phyloP scores from a whole-genome alignment of 129 eudicot species.

The Solidago caesia region DNA sequence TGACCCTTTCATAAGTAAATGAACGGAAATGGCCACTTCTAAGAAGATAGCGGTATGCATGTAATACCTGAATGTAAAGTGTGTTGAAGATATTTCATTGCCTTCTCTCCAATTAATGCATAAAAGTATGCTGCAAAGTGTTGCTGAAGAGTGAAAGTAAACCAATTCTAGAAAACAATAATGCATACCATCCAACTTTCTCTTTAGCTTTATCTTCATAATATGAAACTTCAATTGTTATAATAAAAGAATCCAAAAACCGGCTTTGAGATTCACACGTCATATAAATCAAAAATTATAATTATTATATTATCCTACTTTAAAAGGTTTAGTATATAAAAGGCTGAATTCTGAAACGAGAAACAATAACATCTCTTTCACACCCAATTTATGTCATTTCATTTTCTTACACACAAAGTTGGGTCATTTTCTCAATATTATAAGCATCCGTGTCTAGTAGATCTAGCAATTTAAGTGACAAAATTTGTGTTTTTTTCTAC shows the following conservation, averaged over 20 bases:
- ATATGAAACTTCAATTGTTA: conserved; percentile 77
- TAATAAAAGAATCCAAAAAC: conserved; percentile 73
- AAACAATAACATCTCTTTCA: no score
- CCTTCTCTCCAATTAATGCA: conserved; percentile 75
- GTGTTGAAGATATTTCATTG: conserved; percentile 69
- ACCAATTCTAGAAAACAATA: conserved; percentile 60
- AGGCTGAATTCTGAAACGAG: no score
- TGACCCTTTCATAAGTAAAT: not conserved
- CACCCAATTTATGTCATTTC: not conserved
- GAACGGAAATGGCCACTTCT: not conserved
- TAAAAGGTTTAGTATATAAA: no score
- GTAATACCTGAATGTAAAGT: conserved; percentile 68
- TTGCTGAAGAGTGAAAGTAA: conserved; percentile 64
- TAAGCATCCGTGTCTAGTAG: not conserved
- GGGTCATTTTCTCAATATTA: not conserved
- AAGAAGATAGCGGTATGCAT: not conserved
- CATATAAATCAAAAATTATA: no score
- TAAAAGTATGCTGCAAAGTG: conserved; percentile 70
- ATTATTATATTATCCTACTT: no score
- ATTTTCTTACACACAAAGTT: not conserved
- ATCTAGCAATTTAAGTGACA: not conserved
- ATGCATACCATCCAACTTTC: conserved; percentile 61
- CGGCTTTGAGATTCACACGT: conserved; percentile 23
- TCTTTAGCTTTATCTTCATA: conserved; percentile 44
- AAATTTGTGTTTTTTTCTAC: not conserved